phyloP scores from a whole-genome alignment of 257 asterid species.

The Penstemon davidsonii region DNA sequence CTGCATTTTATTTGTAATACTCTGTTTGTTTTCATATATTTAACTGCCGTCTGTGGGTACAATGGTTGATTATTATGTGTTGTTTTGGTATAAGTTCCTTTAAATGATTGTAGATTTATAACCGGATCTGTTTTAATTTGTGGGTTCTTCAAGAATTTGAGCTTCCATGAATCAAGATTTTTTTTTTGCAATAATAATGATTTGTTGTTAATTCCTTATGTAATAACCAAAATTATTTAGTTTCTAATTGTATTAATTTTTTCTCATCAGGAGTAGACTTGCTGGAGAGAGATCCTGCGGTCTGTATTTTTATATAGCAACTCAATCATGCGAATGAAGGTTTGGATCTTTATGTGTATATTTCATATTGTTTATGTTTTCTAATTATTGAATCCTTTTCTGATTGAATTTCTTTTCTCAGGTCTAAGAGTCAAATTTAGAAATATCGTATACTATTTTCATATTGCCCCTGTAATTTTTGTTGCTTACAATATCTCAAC shows the following conservation, averaged over 20 bases:
- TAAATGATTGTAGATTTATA: no score
- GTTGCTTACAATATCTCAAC: constrained; percentile 8
- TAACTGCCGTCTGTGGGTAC: no score
- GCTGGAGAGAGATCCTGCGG: constrained; percentile 17
- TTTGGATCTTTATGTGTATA: constrained; percentile 26
- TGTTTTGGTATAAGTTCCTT: no score
- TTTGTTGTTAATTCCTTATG: no score
- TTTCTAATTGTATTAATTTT: constrained; percentile 23
- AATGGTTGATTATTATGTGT: no score
- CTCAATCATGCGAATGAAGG: constrained; percentile 47
- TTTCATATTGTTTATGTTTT: no score
- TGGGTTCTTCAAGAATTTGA: no score
- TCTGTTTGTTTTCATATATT: not conserved
- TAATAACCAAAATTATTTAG: not conserved
- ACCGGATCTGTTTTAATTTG: no score
- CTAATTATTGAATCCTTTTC: constrained; percentile 4
- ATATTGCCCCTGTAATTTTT: not conserved
- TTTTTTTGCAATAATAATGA: no score
- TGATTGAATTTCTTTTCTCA: not conserved
- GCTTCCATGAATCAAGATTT: no score
- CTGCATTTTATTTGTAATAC: not conserved
- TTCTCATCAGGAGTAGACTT: constrained; percentile 33
- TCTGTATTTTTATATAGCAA: constrained; percentile 27
- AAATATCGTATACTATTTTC: not conserved
- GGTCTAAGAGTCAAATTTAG: no score